phyloP scores from a whole-genome alignment of 2,329 filamentous ascomycete genomes.

The Drechslerella coelobrocha region DNA sequence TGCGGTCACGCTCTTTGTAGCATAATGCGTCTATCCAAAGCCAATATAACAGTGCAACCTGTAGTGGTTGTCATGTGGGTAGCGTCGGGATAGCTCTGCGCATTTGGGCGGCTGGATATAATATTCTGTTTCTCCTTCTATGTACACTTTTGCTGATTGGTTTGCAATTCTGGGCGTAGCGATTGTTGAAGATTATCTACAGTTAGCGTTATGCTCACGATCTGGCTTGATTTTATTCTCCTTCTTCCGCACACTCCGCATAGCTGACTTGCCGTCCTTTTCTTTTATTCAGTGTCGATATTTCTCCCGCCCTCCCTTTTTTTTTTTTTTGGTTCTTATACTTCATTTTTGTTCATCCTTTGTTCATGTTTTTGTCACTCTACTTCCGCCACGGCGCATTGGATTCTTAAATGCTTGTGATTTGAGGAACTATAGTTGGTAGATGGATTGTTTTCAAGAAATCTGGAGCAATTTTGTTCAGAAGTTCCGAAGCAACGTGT shows the following conservation, averaged over 20 bases:
- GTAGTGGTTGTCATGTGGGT: neutral
- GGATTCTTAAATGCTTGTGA: conserved; percentile 2
- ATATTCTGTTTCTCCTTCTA: neutral
- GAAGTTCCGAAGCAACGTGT: no score
- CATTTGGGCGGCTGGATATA: no score
- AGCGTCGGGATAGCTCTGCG: no score
- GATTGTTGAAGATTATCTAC: conserved; percentile 1
- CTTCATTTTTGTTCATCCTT: neutral
- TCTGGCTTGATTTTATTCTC: neutral
- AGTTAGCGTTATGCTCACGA: conserved; percentile 7
- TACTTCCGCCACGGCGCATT: conserved; percentile 1
- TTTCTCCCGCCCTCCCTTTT: neutral
- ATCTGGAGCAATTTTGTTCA: no score
- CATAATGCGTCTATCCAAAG: neutral
- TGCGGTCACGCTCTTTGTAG: conserved; percentile 46
- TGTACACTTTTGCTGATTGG: neutral
- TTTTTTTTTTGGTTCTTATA: neutral
- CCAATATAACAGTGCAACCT: neutral
- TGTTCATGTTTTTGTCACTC: neutral
- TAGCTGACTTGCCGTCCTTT: neutral
- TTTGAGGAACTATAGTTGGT: neutral
- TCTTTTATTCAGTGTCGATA: neutral
- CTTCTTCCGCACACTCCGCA: neutral
- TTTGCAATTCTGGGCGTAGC: neutral
- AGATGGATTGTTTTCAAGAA: conserved; percentile 1